These are phyloP conservation scores for Takakia lepidozioides DNA, from an alignment of 225 moss, liverwort and hornwort species.

Conservation along the genomic window DNA sequence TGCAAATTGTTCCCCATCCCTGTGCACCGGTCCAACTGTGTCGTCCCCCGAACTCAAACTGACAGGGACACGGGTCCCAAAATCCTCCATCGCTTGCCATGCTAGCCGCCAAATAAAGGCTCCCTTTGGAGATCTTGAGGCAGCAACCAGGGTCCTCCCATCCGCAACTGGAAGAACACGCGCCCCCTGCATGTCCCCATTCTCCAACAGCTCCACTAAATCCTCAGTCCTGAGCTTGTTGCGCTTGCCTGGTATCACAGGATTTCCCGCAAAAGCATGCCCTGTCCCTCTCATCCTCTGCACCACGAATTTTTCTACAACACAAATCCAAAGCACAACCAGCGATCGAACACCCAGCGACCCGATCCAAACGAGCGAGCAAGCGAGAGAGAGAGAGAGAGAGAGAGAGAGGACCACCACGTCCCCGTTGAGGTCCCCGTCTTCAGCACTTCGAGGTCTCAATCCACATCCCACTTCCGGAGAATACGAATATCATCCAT, in stretches of 20 bases:
- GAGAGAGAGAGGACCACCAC: too few relatives aligned
- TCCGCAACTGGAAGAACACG: slow-evolving; percentile 65
- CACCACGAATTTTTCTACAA: too few relatives aligned
- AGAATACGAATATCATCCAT: too few relatives aligned
- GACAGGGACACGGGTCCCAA: slow-evolving; percentile 21
- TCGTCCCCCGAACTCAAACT: slow-evolving; percentile 22
- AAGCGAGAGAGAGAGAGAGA: too few relatives aligned
- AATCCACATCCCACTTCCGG: too few relatives aligned
- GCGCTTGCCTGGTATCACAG: slow-evolving; percentile 53
- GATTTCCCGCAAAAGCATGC: slow-evolving; percentile 77
- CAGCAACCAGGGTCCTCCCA: slow-evolving; percentile 56
- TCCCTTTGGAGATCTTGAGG: slow-evolving; percentile 14
- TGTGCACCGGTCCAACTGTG: too few relatives aligned
- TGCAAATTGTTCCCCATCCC: too few relatives aligned
- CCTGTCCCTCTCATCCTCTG: slow-evolving; percentile 32
- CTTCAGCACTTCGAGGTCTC: too few relatives aligned
- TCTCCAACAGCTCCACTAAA: slow-evolving; percentile 30
- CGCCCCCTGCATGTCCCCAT: slow-evolving; percentile 22
- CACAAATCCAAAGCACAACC: too few relatives aligned
- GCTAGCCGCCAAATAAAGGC: slow-evolving; percentile 48
- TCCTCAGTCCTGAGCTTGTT: slow-evolving; percentile 24
- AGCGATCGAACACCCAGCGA: too few relatives aligned
- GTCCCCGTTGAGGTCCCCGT: too few relatives aligned
- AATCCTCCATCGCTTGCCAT: slow-evolving; percentile 52
- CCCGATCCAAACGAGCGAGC: too few relatives aligned